Evolutionary conservation across 805 yeast species (phyloP).

Genomic region (Metschnikowia baotianmanensis): DNA sequence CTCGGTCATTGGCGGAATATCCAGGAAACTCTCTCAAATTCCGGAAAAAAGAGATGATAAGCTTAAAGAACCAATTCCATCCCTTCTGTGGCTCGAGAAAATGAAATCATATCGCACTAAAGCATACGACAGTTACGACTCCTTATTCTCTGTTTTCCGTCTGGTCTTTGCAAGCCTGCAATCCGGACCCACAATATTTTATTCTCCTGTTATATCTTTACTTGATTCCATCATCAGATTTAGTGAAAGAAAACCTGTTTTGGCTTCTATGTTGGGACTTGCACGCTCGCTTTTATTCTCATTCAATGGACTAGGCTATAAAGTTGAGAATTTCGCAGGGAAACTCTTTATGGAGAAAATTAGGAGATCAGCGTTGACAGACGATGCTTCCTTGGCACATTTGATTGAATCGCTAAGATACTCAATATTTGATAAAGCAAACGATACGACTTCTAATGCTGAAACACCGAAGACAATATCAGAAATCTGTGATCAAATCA

Average conservation of each 20-base stretch:
- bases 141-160: not conserved
- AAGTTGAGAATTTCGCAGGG: slow-evolving; percentile 10
- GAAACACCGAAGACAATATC: not conserved
- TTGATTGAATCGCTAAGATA: slow-evolving; percentile 16
- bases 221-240: slow-evolving; percentile 20
- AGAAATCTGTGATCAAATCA: too few relatives aligned
- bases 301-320: slow-evolving; percentile 2
- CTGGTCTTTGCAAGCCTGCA: too few relatives aligned
- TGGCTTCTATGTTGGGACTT: slow-evolving; percentile 12
- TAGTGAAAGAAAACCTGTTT: slow-evolving; percentile 20
- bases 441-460: not conserved
- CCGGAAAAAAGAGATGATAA: too few relatives aligned
- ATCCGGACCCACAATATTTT: slow-evolving; percentile 2
- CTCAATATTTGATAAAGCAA: slow-evolving; percentile 14
- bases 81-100: too few relatives aligned
- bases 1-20: slow-evolving; percentile 1
- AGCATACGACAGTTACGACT: too few relatives aligned
- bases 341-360: slow-evolving; percentile 2
- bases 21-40: not conserved
- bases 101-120: too few relatives aligned
- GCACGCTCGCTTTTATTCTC: slow-evolving; percentile 5
- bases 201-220: slow-evolving; percentile 21
- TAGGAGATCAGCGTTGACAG: slow-evolving; percentile 8
- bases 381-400: slow-evolving; percentile 14
- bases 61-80: too few relatives aligned